These are phyloP conservation scores for Sphaerulina populicola DNA, from an alignment of 2,329 filamentous ascomycete genomes.

Conservation along the genomic window DNA sequence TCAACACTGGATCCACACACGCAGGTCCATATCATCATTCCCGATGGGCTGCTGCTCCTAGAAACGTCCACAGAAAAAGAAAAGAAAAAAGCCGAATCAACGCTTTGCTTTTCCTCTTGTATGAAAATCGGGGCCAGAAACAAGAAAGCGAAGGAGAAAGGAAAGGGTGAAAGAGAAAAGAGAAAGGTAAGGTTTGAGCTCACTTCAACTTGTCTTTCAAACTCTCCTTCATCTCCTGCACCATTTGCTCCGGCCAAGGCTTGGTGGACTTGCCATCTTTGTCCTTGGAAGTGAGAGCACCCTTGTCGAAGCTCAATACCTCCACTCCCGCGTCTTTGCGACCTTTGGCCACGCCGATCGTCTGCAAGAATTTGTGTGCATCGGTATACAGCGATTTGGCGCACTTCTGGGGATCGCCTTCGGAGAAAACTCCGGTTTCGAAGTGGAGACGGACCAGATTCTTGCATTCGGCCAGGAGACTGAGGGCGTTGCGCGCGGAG, in stretches of 20 bases:
- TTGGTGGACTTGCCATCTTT: slow-evolving; percentile 15
- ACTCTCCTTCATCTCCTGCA: slow-evolving; percentile 23
- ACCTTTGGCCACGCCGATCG: slow-evolving; percentile 19
- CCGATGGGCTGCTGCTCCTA: not conserved
- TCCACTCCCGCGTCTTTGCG: slow-evolving; percentile 26
- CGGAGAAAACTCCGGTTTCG: slow-evolving; percentile 23
- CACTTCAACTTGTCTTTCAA: slow-evolving; percentile 30
- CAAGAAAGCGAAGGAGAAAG: not conserved
- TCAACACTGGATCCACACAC: not conserved
- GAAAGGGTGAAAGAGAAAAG: not conserved
- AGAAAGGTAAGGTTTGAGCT: slow-evolving; percentile 17
- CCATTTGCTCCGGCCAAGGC: slow-evolving; percentile 20
- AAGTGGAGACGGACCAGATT: slow-evolving; percentile 29
- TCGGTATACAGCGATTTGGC: slow-evolving; percentile 33
- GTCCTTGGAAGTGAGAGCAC: slow-evolving; percentile 28
- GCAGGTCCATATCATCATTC: not conserved
- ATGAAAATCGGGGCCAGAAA: too few relatives aligned
- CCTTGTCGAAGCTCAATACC: slow-evolving; percentile 26
- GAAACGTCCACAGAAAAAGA: too few relatives aligned
- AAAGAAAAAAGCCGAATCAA: not conserved
- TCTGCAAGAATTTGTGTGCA: slow-evolving; percentile 27
- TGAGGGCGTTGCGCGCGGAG: slow-evolving; percentile 28
- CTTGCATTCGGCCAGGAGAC: slow-evolving; percentile 28
- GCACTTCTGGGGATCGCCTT: slow-evolving; percentile 29
- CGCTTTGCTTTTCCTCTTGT: not conserved